Base-by-base conservation (phyloP, 495 filamentous ascomycete species). In the Trypethelium eluteriae region DNA sequence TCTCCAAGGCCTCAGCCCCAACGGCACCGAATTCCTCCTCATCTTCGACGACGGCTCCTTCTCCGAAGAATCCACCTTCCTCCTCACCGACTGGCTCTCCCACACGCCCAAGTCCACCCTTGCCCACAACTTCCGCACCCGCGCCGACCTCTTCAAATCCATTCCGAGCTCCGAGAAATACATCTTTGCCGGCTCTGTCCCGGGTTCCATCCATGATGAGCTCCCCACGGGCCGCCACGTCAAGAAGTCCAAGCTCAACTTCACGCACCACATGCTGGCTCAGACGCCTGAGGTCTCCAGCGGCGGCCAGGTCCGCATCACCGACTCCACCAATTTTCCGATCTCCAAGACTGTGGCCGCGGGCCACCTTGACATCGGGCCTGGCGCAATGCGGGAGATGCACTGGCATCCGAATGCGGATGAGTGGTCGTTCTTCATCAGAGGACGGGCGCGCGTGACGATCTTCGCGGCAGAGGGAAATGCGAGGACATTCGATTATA, bases 361-460 rank as follows among this genome's bases (percentile, higher is more conserved):
- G 2, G 86, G 84, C 6, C 85, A 86, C 69, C 71, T 87, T 9
- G 75, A 76, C 61, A 81, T 93, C 18, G 78, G 85, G 49, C 88
- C 89, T 0, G 88, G 88, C 49, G 87, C 85, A 0, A 83, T 93
- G 82, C 83, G 89, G 2, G 89, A 93, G 73, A 83, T 93, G 50
- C 89, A 93, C 76, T 93, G 89, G 89, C 89, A 91, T 69, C 86
- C 87, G 0, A 82, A 80, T 9, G 84, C 83, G 34, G 89, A 91
- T 74, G 89, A 92, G 70, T 93, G 88, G 88, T 83, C 82, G 1
- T 93, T 88, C 76, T 91, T 92, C 77, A 82, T 91, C 59, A 74
- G 81, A 38, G 89, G 89, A 0, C 79, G 80, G 0, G 89, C 83
- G 0, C 81, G 89, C 3, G 86, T 88, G 14, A 91, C 88, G 0